Base-by-base conservation (phyloP, 805 yeast genomes). In the Cyberlindnera mississippiensis region DNA sequence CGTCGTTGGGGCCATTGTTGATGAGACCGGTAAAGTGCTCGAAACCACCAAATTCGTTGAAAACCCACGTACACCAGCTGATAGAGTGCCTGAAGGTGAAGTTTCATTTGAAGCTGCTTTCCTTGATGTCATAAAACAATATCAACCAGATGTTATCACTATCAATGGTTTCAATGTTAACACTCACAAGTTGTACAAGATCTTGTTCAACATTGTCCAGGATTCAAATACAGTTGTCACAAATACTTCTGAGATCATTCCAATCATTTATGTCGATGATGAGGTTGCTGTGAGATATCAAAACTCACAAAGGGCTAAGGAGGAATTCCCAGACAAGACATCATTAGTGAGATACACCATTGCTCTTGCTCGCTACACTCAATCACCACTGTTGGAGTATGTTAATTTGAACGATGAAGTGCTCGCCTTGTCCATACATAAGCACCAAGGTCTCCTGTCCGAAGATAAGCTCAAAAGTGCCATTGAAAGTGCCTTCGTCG, bases 221-320 rank as follows among this genome's bases (percentile, higher is more conserved):
- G 75, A 73, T 12, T 37, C 35, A 68, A 66, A 32, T 74, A 84
- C 49, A 72, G 73, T 38, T 64, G 43, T 38, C 11, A 34, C 85
- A 22, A 61, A 68, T 4, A 80, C 73, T 27, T 76, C 69, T 39
- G 70, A 68, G 16, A 68, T 71, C 28, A 29, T 49, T 24, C 82
- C 79, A 30, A 76, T 88, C 4, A 66, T 89, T 13, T 91, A 88
- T 80, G 95, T 85, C 33, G 85, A 83, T 52, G 96, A 91, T 61
- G 98, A 93, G 61, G 87, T 95, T 24, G 97, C 98, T 1, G 72
- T 95, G 41, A 74, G 93, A 46, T 93, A 75, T 61, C 95, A 90
- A 59, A 78, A 80, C 57, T 86, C 96, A 0, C 73, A 70, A 29
- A 73, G 87, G 43, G 95, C 96, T 0, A 67, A 65, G 6, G 69